Conservation (phyloP, 192 early-diverging fungal species). For the Coemansia sp. region DNA sequence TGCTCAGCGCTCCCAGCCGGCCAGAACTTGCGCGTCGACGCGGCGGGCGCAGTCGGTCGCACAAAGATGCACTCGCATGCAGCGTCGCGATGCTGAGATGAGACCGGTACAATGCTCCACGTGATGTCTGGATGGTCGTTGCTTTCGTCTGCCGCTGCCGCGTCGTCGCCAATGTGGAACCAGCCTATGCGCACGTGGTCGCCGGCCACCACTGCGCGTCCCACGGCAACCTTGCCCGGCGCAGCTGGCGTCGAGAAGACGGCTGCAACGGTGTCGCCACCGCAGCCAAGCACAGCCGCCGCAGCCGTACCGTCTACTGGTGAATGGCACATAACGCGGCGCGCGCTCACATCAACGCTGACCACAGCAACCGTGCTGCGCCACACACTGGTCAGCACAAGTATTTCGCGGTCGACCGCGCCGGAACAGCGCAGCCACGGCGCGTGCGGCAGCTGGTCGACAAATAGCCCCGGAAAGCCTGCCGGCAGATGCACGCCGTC, state of each 20-base stretch:
- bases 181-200: slow-evolving; percentile 10
- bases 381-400: slow-evolving; percentile 43
- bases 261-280: slow-evolving; percentile 46
- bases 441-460: slow-evolving; percentile 53
- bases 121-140: neutral
- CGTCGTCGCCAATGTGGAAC: slow-evolving; percentile 7
- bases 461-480: slow-evolving; percentile 70
- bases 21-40: slow-evolving; percentile 32
- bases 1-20: neutral
- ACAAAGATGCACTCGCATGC: slow-evolving; percentile 33
- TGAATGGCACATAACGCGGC: slow-evolving; percentile 54
- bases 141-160: too few species aligned
- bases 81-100: too few species aligned
- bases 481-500: slow-evolving; percentile 28
- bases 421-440: slow-evolving; percentile 22
- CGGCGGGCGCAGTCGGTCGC: slow-evolving; percentile 15
- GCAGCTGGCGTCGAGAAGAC: slow-evolving; percentile 56
- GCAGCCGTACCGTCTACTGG: slow-evolving; percentile 48
- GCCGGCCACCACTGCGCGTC: slow-evolving; percentile 5
- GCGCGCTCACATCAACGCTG: slow-evolving; percentile 46
- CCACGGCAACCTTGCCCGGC: slow-evolving; percentile 47
- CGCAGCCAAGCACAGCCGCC: slow-evolving; percentile 48
- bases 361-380: slow-evolving; percentile 41
- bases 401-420: slow-evolving; percentile 7
- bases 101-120: slow-evolving; percentile 13